Evolutionary conservation across 225 moss, liverwort and hornwort species (phyloP), one percentile per base, ranked within the genome.

Genomic region (Sphagnum tenellum): DNA sequence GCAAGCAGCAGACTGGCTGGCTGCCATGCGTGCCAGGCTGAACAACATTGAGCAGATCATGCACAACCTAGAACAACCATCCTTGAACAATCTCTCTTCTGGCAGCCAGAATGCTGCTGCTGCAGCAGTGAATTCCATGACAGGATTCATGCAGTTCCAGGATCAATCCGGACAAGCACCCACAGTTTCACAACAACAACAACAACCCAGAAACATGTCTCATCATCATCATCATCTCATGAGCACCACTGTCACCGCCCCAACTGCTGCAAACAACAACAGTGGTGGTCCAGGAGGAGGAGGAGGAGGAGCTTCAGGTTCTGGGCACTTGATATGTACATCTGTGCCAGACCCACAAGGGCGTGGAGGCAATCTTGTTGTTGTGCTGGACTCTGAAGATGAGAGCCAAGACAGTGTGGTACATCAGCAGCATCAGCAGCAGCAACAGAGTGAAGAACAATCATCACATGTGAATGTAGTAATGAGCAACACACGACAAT

Each of bases 1-100:
- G 5, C 76, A 78, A 63, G 67, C 76, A 3, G 71, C 72, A 52
- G 73, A 73, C 5, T 75, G 64, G 73, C 13, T 82, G 48, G 69
- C 75, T 45, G 59, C 75, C 29, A 74, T 78, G 78, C 82, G 74
- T 9, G 61, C 71, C 49, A 77, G 78, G 8, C 65, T 82, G 56
- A 73, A 76, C 53, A 79, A 69, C 65, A 73, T 76, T 67, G 75
- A 76, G 59, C 75, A 76, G 60, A 76, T 76, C 7, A 76, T 76
- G 12, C 76, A 76, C 46, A 78, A 62, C 47, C 47, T 78, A 9
- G 75, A 73, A 8, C 73, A 62, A 44, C 64, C 64, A 61, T 72
- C 75, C 3, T 56, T 69, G 10, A 74, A 76, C 7, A 12, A 3
- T 48, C 13, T 9, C 8, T 12, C 12, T 14, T 58, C 46, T 48